A percentile compares a stretch with the other conserved stretches of the same genome.
phyloP scores from a whole-genome alignment of 768 basidiomycete species.

The Leucocoprinus sp. region DNA sequence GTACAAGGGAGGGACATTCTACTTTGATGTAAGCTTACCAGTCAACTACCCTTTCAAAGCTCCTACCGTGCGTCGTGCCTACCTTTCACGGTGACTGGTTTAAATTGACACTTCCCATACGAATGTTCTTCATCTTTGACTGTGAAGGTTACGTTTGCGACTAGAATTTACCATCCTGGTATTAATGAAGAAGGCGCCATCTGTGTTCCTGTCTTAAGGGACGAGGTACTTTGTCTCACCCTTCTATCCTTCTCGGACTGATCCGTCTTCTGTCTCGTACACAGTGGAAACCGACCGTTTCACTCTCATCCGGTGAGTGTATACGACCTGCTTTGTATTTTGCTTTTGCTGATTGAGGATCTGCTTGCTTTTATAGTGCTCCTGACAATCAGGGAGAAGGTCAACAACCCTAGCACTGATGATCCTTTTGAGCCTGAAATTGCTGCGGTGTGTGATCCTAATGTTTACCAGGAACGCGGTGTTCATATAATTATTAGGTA shows the following conservation, averaged over 20 bases:
- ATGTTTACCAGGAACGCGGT: background rate
- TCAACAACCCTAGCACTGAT: conserved; percentile 83
- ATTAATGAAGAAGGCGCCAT: conserved; percentile 86
- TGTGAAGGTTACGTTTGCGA: conserved; percentile 68
- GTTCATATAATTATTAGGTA: conserved; percentile 31
- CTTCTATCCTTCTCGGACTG: conserved; percentile 9
- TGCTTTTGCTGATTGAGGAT: conserved; percentile 1
- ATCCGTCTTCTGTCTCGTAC: conserved; percentile 9
- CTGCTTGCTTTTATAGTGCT: conserved; percentile 41
- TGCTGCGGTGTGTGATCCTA: conserved; percentile 52
- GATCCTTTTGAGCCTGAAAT: conserved; percentile 87
- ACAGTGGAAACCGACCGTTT: conserved; percentile 83
- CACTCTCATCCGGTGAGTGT: conserved; percentile 55
- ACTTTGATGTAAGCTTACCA: conserved; percentile 67
- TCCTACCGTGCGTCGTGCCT: conserved; percentile 44
- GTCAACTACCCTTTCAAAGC: conserved; percentile 84
- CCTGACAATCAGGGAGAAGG: conserved; percentile 69
- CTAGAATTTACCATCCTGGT: conserved; percentile 86
- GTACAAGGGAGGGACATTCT: conserved; percentile 76
- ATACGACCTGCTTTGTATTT: background rate
- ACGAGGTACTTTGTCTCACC: conserved; percentile 49
- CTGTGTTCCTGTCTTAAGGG: conserved; percentile 76
- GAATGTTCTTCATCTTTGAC: conserved; percentile 1
- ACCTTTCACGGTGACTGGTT: background rate
- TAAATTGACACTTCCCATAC: conserved; percentile 10